Evolutionary conservation across 495 filamentous ascomycete genomes (phyloP).

Genomic region (Thozetella sp.): DNA sequence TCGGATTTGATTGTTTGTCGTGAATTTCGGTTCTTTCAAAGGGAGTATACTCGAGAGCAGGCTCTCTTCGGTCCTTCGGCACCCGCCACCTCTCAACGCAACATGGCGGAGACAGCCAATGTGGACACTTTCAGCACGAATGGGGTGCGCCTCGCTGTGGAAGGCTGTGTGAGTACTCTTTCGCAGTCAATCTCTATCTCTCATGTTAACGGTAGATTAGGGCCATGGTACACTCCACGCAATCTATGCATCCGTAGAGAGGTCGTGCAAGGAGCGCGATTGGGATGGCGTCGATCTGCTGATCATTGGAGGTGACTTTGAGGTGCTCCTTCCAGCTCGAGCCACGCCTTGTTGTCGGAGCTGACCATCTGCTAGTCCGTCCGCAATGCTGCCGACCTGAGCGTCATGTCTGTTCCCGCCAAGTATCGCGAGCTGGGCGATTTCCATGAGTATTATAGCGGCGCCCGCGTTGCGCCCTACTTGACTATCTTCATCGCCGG

Average conservation of each 20-base stretch:
- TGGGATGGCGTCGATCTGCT: slow-evolving; percentile 82
- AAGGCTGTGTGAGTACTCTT: slow-evolving; percentile 73
- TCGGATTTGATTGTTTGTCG: too few relatives aligned
- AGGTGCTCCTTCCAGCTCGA: slow-evolving; percentile 40
- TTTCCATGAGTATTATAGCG: slow-evolving; percentile 92
- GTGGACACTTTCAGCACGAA: slow-evolving; percentile 19
- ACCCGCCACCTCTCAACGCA: not conserved
- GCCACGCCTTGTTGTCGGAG: slow-evolving; percentile 6
- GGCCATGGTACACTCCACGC: slow-evolving; percentile 89
- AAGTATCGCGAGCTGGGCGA: slow-evolving; percentile 87
- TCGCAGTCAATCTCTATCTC: slow-evolving; percentile 2
- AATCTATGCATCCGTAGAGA: slow-evolving; percentile 78
- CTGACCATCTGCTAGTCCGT: slow-evolving; percentile 59
- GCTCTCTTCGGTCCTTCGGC: too few relatives aligned
- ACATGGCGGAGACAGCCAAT: slow-evolving; percentile 5
- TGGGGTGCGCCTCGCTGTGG: slow-evolving; percentile 59
- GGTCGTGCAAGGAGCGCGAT: slow-evolving; percentile 60
- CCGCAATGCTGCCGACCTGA: slow-evolving; percentile 84
- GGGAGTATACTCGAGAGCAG: too few relatives aligned
- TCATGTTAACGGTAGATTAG: slow-evolving; percentile 36
- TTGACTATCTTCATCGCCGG: slow-evolving; percentile 91
- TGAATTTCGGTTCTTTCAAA: too few relatives aligned
- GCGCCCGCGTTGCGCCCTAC: slow-evolving; percentile 74
- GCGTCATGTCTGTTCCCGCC: slow-evolving; percentile 79
- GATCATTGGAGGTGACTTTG: slow-evolving; percentile 91